A percentile compares a stretch with the other conserved stretches of the same genome.
Evolutionary conservation across 1,139 yeast species (phyloP).

Genomic region (Chernovozyma sophiae-reginae): DNA sequence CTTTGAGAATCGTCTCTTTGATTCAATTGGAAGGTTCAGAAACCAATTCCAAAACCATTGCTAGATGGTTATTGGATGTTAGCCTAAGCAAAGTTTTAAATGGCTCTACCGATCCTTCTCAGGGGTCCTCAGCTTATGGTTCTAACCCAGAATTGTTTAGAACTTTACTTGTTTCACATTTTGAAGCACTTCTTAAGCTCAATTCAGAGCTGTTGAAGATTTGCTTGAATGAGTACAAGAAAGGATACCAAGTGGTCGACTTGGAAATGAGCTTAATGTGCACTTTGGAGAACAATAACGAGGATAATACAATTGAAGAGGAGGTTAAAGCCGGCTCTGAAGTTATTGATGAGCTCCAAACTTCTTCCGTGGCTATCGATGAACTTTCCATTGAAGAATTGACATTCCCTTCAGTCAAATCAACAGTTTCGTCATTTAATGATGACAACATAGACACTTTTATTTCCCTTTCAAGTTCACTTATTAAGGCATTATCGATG

Average conservation of each 20-base stretch:
- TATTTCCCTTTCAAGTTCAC: not conserved
- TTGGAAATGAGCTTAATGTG: conserved; percentile 70
- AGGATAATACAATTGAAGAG: conserved; percentile 12
- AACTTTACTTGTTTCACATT: conserved; percentile 32
- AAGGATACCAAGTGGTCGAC: conserved; percentile 42
- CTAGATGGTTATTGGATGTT: not conserved
- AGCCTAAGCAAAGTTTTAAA: not conserved
- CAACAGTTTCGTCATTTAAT: not conserved
- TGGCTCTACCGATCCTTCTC: not conserved
- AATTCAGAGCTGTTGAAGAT: conserved; percentile 39
- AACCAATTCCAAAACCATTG: not conserved
- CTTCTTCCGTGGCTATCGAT: conserved; percentile 35
- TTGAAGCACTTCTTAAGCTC: conserved; percentile 41
- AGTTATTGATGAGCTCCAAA: conserved; percentile 19
- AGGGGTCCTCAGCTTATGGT: not conserved
- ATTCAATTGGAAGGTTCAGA: not conserved
- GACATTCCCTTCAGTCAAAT: not conserved
- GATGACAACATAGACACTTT: not conserved
- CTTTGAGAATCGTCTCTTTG: not conserved
- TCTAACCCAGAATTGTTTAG: conserved; percentile 9
- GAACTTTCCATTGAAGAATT: conserved; percentile 6
- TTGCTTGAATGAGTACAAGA: conserved; percentile 28
- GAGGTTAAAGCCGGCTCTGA: conserved; percentile 8
- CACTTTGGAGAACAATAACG: conserved; percentile 37
- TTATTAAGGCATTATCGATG: not conserved